Base-by-base conservation (phyloP, 345 rosid species). In the Reutealis trisperma region DNA sequence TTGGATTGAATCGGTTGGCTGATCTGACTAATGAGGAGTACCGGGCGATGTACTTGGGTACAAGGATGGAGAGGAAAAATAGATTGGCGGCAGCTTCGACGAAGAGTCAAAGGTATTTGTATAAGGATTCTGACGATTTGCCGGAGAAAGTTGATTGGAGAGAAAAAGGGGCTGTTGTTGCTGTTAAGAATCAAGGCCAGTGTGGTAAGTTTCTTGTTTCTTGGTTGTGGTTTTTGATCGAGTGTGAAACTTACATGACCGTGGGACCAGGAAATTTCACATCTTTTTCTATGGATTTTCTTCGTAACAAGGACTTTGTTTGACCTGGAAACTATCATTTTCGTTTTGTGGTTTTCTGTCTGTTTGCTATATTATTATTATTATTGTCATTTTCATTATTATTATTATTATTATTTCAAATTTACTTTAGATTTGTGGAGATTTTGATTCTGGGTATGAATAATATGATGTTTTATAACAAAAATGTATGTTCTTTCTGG, bases 21-120 rank as follows among this genome's bases (percentile, higher is more conserved):
- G 93, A 92, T 86, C 73, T 92, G 78, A 85, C 86, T 58, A 87
- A 88, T 54, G 90, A 85, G 34, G 94, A 92, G 83, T 92, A 81
- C 51, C 63, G 51, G 32, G 19, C 76, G 21, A 24, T 69, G 77
- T 89, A 83, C 65, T 79, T 89, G 71, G 94, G 97, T 37, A 72
- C 79, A 12, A 83, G 78, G 78, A 63, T 83, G 37, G 80, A 77
- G 64, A 73, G 68, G 77, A 73, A 67, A 63, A 80, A 22, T 49
- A 13, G 30, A 37, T 18, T 24, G 24, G 13, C 32, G 57, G 24
- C 54, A 5, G 45, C 24, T 1, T 22, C 52, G 30, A 15, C 1
- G 27, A 42, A 9, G 30, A 72, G 74, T 14, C 72, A 37, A 25
- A 72, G 80, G 60, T 81, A 76, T 62, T 72, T 72, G 80, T 45